phyloP scores from a whole-genome alignment of 345 rosid species.

The Psidium friedrichsthalianum region DNA sequence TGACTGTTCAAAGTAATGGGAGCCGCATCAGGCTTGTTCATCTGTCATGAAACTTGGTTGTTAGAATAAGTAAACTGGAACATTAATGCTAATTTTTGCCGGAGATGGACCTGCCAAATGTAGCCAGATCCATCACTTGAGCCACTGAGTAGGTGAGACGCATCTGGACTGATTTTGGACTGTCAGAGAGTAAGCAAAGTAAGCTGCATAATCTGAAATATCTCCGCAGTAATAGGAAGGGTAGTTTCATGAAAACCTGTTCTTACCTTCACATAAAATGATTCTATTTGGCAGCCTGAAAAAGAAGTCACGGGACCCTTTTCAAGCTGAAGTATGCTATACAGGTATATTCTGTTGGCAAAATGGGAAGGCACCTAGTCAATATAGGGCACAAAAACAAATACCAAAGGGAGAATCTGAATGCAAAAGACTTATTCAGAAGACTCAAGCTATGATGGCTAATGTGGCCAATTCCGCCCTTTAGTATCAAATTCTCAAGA shows the following conservation, averaged over 20 bases:
- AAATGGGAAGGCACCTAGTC: not conserved
- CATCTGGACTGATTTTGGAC: conserved; percentile 94
- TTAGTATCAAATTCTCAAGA: not conserved
- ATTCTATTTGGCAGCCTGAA: conserved; percentile 65
- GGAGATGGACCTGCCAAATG: conserved; percentile 73
- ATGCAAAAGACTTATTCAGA: not conserved
- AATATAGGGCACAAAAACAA: not conserved
- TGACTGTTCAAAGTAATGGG: conserved; percentile 57
- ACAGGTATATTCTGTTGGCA: conserved; percentile 38
- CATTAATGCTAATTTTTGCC: not conserved
- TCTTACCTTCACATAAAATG: conserved; percentile 81
- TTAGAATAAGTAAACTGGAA: not conserved
- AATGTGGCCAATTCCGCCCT: not conserved
- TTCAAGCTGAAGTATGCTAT: conserved; percentile 66
- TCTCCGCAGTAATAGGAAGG: not conserved
- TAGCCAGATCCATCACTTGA: conserved; percentile 81
- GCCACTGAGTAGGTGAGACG: conserved; percentile 65
- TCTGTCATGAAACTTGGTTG: conserved; percentile 27
- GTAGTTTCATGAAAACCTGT: not conserved
- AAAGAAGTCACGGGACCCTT: conserved; percentile 64
- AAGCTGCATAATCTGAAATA: not conserved
- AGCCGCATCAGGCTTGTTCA: conserved; percentile 50
- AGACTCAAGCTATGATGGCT: not conserved
- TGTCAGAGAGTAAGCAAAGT: conserved; percentile 4
- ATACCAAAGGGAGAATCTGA: not conserved